A percentile compares a stretch with the other conserved stretches of the same genome.
These are phyloP conservation scores for Aechmea fasciata DNA, from an alignment of 176 grass and related monocot genomes.

Conservation along the genomic window DNA sequence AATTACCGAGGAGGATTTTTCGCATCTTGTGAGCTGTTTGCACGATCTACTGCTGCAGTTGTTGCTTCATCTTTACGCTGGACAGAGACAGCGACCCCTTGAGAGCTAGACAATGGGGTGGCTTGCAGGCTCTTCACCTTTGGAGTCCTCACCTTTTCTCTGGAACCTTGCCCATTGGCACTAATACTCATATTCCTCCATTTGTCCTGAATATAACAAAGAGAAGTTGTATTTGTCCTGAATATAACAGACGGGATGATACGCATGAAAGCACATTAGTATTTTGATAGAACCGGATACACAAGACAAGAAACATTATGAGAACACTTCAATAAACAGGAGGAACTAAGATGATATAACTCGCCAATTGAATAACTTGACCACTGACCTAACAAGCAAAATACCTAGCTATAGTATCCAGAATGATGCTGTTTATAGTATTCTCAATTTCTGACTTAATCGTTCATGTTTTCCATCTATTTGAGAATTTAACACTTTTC, in stretches of 20 bases:
- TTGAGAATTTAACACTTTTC: no score
- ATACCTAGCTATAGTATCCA: not conserved
- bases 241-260: no score
- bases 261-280: no score
- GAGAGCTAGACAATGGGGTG: constrained; percentile 22
- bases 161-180: constrained; percentile 70
- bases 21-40: constrained; percentile 37
- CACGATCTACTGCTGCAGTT: constrained; percentile 23
- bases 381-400: not conserved
- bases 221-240: not conserved
- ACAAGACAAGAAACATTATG: no score
- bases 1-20: constrained; percentile 48
- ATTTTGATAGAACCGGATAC: no score
- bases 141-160: constrained; percentile 60
- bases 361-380: not conserved
- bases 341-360: not conserved
- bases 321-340: not conserved
- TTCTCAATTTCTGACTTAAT: no score
- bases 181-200: constrained; percentile 99
- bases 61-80: constrained; percentile 26
- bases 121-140: constrained; percentile 36
- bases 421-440: no score
- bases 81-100: constrained; percentile 15
- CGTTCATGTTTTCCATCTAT: no score
- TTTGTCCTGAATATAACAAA: constrained; percentile 53